Evolutionary conservation across 179 eudicot genomes (phyloP).

Genomic region (Pouteria campechiana): DNA sequence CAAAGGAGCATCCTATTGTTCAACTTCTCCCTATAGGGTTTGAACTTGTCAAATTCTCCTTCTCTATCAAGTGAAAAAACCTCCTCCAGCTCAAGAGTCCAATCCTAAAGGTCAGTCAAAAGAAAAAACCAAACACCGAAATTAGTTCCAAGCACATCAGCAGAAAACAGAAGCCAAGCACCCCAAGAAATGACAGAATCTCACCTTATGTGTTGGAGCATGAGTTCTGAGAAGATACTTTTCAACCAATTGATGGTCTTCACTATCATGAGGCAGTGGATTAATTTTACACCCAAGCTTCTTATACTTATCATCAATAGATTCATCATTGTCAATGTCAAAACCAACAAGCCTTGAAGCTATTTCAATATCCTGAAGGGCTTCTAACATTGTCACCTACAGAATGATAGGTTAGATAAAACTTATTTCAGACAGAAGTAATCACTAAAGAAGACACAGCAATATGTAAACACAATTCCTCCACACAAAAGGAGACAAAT

Average conservation of each 20-base stretch:
- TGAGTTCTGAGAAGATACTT: slow-evolving; percentile 91
- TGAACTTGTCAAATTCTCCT: slow-evolving; percentile 78
- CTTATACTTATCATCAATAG: slow-evolving; percentile 78
- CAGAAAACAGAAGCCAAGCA: background rate
- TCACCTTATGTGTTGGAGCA: slow-evolving; percentile 97
- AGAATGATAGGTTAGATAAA: background rate
- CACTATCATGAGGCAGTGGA: slow-evolving; percentile 76
- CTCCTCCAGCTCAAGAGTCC: slow-evolving; percentile 92
- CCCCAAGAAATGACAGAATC: slow-evolving; percentile 8
- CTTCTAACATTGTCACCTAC: slow-evolving; percentile 98
- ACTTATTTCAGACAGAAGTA: background rate
- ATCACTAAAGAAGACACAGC: too few species aligned
- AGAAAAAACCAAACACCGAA: background rate
- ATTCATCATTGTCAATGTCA: slow-evolving; percentile 60
- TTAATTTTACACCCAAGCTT: slow-evolving; percentile 69
- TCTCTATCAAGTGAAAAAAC: slow-evolving; percentile 81
- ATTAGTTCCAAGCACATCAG: background rate
- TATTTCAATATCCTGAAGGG: slow-evolving; percentile 97
- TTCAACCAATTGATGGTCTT: slow-evolving; percentile 74
- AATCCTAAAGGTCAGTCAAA: slow-evolving; percentile 34
- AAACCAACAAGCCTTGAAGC: slow-evolving; percentile 97
- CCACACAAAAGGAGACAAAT: background rate
- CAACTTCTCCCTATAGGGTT: slow-evolving; percentile 62
- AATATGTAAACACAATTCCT: too few species aligned
- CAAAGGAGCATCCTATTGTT: slow-evolving; percentile 91